A percentile compares a stretch with the other conserved stretches of the same genome.
Conservation (phyloP, 2,329 filamentous ascomycete species). For the Thermothelomyces thermophilus region DNA sequence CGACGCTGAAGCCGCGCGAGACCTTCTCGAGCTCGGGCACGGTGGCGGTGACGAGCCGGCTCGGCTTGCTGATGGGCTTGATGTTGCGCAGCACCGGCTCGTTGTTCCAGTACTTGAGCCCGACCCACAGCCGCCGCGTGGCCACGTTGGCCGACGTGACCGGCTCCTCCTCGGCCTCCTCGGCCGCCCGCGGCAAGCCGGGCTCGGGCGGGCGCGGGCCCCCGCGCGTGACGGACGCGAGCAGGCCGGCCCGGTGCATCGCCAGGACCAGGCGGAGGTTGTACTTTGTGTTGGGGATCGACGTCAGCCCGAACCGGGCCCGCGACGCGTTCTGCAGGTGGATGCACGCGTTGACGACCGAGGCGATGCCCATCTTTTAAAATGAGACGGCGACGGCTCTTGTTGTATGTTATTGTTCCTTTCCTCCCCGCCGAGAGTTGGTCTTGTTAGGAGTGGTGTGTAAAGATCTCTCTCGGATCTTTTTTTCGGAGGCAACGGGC, state of each 20-base stretch:
- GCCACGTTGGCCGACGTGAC: constrained; percentile 67
- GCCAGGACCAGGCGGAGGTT: constrained; percentile 70
- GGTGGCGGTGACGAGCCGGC: constrained; percentile 61
- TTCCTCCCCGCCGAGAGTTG: background rate
- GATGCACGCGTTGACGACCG: constrained; percentile 75
- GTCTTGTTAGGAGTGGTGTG: no score
- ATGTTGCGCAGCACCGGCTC: constrained; percentile 68
- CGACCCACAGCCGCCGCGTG: constrained; percentile 73
- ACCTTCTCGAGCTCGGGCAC: constrained; percentile 57
- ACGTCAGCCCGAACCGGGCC: constrained; percentile 78
- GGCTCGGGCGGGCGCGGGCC: constrained; percentile 51
- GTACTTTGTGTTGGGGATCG: constrained; percentile 71
- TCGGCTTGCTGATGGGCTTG: constrained; percentile 65
- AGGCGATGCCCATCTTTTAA: constrained; percentile 48
- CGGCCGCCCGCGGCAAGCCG: constrained; percentile 40
- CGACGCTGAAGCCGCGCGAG: constrained; percentile 60
- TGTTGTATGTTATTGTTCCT: no score
- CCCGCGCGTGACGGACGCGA: constrained; percentile 69
- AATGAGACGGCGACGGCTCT: no score
- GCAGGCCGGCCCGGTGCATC: constrained; percentile 74
- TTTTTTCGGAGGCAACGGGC: no score
- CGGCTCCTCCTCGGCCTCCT: constrained; percentile 43
- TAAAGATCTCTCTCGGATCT: no score
- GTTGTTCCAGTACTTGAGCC: constrained; percentile 83
- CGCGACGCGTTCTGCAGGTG: constrained; percentile 85